A percentile compares a stretch with the other conserved stretches of the same genome.
These are phyloP conservation scores for Globisporangium rhizosaccharum DNA, from an alignment of 352 stramenopile genomes.

Conservation along the genomic window DNA sequence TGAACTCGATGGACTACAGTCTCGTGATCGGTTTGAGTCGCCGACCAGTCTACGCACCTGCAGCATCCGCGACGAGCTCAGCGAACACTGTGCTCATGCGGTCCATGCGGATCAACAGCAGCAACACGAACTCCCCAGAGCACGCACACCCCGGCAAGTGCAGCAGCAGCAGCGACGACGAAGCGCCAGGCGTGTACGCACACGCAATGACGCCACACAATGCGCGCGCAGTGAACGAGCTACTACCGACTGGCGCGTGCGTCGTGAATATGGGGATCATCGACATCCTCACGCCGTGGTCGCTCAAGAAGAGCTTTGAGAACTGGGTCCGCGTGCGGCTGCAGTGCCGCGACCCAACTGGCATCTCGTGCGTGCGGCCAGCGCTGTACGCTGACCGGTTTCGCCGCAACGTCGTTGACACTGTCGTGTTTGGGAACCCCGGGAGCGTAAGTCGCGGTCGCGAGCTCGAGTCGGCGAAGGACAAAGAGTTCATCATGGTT, in stretches of 20 bases:
- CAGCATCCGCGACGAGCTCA: constrained; percentile 19
- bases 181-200: constrained; percentile 33
- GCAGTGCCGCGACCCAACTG: constrained; percentile 67
- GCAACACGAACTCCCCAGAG: background rate
- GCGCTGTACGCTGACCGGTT: constrained; percentile 81
- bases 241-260: constrained; percentile 59
- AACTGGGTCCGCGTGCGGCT: constrained; percentile 79
- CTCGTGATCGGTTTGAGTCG: constrained; percentile 91
- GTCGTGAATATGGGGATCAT: constrained; percentile 96
- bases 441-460: constrained; percentile 26
- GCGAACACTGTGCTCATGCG: constrained; percentile 14
- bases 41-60: constrained; percentile 24
- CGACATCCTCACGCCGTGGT: constrained; percentile 96
- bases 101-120: constrained; percentile 20
- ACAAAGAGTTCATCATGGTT: constrained; percentile 75
- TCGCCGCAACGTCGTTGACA: constrained; percentile 78
- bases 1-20: constrained; percentile 98
- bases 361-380: constrained; percentile 83
- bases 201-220: constrained; percentile 48
- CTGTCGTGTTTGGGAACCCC: constrained; percentile 69
- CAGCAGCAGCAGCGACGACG: constrained; percentile 19
- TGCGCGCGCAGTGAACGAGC: constrained; percentile 21
- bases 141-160: background rate
- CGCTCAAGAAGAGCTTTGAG: constrained; percentile 90
- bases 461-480: constrained; percentile 21